Evolutionary conservation across 2,329 filamentous ascomycete species (phyloP).

Genomic region (Chaetomium sp.): DNA sequence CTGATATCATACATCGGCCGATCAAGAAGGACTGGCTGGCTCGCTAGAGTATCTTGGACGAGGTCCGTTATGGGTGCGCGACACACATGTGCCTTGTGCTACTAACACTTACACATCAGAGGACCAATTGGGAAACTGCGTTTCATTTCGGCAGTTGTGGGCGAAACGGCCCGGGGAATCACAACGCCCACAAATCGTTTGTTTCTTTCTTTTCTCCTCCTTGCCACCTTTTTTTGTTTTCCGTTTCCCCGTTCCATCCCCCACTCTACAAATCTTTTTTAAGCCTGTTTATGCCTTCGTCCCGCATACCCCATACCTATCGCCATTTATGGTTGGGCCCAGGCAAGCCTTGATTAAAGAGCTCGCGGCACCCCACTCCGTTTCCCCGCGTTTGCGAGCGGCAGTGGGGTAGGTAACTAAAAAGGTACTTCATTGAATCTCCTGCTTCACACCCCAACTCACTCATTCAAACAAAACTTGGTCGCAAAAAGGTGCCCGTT

Average conservation of each 20-base stretch:
- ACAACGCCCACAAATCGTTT: too few species aligned
- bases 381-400: not conserved
- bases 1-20: not conserved
- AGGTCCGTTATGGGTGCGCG: not conserved
- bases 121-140: not conserved
- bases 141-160: too few species aligned
- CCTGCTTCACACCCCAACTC: not conserved
- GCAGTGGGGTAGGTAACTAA: not conserved
- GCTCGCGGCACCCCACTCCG: not conserved
- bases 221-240: too few species aligned
- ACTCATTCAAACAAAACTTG: not conserved
- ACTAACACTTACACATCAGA: slow-evolving; percentile 13
- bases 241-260: too few species aligned
- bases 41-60: not conserved
- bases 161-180: too few species aligned
- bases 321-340: too few species aligned
- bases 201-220: too few species aligned
- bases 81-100: not conserved
- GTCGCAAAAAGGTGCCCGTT: not conserved
- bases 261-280: too few species aligned
- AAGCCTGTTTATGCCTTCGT: too few species aligned
- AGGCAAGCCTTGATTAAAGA: not conserved
- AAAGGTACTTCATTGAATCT: not conserved
- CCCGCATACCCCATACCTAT: too few species aligned
- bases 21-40: not conserved